Evolutionary conservation across 2,329 filamentous ascomycete species (phyloP), one percentile per base, ranked within the genome.

Genomic region (Penicillium janthinellum): DNA sequence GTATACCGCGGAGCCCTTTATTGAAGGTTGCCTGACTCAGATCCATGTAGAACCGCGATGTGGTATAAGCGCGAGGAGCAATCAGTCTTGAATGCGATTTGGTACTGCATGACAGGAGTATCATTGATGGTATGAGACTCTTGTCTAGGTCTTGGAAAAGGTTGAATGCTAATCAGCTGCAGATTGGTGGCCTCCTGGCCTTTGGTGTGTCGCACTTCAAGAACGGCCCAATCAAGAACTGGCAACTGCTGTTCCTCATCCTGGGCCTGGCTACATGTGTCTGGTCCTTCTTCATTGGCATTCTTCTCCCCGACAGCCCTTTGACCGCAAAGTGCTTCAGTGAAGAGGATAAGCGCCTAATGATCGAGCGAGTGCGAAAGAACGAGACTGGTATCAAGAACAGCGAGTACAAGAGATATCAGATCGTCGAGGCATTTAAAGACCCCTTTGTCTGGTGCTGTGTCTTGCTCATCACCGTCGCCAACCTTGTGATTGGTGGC

Each of bases 51-150:
- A 60, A 87, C 83, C 0, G 79, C 82, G 22, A 88, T 89, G 78
- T 90, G 88, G 88, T 90, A 90, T 72, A 84, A 82, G 54, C 80
- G 86, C 37, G 83, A 87, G 55, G 87, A 90, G 66, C 88, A 90
- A 68, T 82, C 86, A 0, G 71, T 83, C 0, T 81, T 84, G 25
- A 86, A 89, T 5, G 86, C 85, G 0, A 88, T 85, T 70, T 90
- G 87, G 87, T 87, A 88, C 70, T 88, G 88, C 83, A 90, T 89
- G 86, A 89, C 89, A 68, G 87, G 88, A 1, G 81, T 80, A 1
- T 83, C 83, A 7, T 83, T 86, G 71, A 78, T 79, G 89, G 71
- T 86, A 38, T 20, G 20, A 2, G 12, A 10, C 15, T 20, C 34
- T 28, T 28, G 2, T 45, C 22, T 8, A 28, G 22, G 28, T 28